A percentile compares a stretch with the other conserved stretches of the same genome.
These are phyloP conservation scores for Kuraishia piskuri DNA, from an alignment of 805 yeast genomes.

Conservation along the genomic window DNA sequence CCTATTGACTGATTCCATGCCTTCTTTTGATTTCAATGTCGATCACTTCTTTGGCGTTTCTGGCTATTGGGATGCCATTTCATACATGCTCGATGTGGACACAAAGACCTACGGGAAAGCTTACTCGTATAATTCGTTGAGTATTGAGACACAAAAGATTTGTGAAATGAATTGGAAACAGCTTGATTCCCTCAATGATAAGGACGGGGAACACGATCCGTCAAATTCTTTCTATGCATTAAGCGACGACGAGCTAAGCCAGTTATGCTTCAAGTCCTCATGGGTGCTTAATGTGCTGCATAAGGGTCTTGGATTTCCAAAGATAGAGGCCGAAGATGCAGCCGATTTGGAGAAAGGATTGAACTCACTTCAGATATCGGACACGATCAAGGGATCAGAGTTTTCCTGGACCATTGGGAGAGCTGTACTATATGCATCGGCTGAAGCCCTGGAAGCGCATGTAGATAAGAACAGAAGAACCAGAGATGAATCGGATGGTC, in stretches of 20 bases:
- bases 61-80: conserved; percentile 58
- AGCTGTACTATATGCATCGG: conserved; percentile 55
- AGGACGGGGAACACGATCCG: conserved; percentile 10
- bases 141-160: conserved; percentile 32
- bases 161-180: conserved; percentile 35
- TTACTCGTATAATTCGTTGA: conserved; percentile 38
- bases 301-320: conserved; percentile 51
- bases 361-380: conserved; percentile 36
- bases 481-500: conserved; percentile 10
- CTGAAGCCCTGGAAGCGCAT: conserved; percentile 38
- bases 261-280: conserved; percentile 52
- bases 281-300: conserved; percentile 53
- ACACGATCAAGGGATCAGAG: conserved; percentile 69
- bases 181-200: conserved; percentile 25
- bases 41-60: conserved; percentile 57
- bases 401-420: conserved; percentile 91
- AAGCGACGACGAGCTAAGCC: conserved; percentile 35
- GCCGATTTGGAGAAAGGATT: conserved; percentile 12
- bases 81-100: conserved; percentile 31
- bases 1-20: conserved; percentile 41
- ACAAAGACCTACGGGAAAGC: conserved; percentile 21
- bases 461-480: conserved; percentile 23
- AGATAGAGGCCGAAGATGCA: conserved; percentile 13
- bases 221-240: conserved; percentile 18
- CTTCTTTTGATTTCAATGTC: conserved; percentile 47